Evolutionary conservation across 164 flowering plant genomes (phyloP).

Genomic region (Macadamia integrifolia): DNA sequence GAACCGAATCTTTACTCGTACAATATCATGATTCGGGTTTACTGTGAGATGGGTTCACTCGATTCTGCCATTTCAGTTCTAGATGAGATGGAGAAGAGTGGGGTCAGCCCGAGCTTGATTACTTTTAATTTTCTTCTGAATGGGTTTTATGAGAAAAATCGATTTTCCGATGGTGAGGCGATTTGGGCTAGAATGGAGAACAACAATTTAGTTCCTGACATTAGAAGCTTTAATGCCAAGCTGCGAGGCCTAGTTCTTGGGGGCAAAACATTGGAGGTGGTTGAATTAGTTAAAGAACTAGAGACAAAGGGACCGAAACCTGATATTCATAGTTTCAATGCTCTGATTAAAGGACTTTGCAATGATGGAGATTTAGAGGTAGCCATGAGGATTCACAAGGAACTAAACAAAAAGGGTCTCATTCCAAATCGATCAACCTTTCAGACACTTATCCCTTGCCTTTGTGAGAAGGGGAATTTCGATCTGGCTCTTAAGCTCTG

Average conservation of each 20-base stretch:
- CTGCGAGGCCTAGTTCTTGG: slow-evolving; percentile 27
- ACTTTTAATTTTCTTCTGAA: slow-evolving; percentile 40
- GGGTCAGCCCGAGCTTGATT: slow-evolving; percentile 32
- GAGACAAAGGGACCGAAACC: slow-evolving; percentile 23
- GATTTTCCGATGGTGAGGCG: slow-evolving; percentile 36
- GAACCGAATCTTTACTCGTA: slow-evolving; percentile 37
- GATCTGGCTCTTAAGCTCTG: slow-evolving; percentile 30
- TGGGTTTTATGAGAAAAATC: slow-evolving; percentile 22
- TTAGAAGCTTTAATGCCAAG: slow-evolving; percentile 38
- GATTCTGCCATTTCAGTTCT: slow-evolving; percentile 34
- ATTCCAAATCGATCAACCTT: slow-evolving; percentile 18
- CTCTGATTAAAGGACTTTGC: slow-evolving; percentile 36
- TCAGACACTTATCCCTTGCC: slow-evolving; percentile 23
- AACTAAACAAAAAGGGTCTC: slow-evolving; percentile 15
- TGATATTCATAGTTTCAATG: slow-evolving; percentile 28
- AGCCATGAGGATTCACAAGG: slow-evolving; percentile 33
- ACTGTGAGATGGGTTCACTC: slow-evolving; percentile 33
- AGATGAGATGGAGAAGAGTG: slow-evolving; percentile 44
- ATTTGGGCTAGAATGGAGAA: slow-evolving; percentile 48
- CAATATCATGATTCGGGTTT: slow-evolving; percentile 37
- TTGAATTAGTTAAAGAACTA: slow-evolving; percentile 31
- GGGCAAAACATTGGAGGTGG: slow-evolving; percentile 25
- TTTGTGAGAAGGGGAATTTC: slow-evolving; percentile 36
- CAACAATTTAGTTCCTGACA: slow-evolving; percentile 29
- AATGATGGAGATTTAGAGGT: slow-evolving; percentile 29